Evolutionary conservation across 768 basidiomycete species (phyloP), one percentile per base, ranked within the genome.

Genomic region (Auriscalpium vulgare): DNA sequence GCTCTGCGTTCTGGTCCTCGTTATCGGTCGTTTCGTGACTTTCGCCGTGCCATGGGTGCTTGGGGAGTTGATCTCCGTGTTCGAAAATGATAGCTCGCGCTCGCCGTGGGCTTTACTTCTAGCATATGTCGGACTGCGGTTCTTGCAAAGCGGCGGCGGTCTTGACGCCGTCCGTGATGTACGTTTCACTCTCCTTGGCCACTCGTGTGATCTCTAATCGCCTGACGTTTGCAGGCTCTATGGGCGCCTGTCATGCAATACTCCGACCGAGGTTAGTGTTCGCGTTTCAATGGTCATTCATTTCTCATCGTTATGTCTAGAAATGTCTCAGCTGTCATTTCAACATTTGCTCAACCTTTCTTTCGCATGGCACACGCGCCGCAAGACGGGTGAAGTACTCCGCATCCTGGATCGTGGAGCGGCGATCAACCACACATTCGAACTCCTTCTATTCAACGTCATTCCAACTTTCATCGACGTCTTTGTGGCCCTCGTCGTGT

Each of bases 161-260:
- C 70, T 95, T 21, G 70, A 78, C 21, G 88, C 86, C 37, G 69
- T 91, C 48, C 80, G 81, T 21, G 70, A 70, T 61, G 71, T 69
- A 56, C 54, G 66, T 64, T 0, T 53, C n/a, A 21, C 10, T 4
- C 34, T 37, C n/a, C 23, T 51, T 37, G 16, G 14, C 35, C 44
- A 16, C 44, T 46, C 48, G 17, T 50, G 16, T 52, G 10, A 47
- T 43, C 52, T 37, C 35, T 40, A n/a, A 49, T 10, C 11, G 13
- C 55, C n/a, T 7, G 29, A 29, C 29, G 46, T 49, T 47, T 52
- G 29, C 56, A 87, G 82, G 73, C 79, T 35, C 74, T 92, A 3
- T 95, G 91, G 88, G 80, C 86, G 2, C 90, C 92, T 1, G 87
- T 98, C 45, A 88, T 92, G 80, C 91, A 92, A 69, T 89, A 84